Evolutionary conservation across 352 stramenopile species (phyloP).

Genomic region (Pythium brachiatum): DNA sequence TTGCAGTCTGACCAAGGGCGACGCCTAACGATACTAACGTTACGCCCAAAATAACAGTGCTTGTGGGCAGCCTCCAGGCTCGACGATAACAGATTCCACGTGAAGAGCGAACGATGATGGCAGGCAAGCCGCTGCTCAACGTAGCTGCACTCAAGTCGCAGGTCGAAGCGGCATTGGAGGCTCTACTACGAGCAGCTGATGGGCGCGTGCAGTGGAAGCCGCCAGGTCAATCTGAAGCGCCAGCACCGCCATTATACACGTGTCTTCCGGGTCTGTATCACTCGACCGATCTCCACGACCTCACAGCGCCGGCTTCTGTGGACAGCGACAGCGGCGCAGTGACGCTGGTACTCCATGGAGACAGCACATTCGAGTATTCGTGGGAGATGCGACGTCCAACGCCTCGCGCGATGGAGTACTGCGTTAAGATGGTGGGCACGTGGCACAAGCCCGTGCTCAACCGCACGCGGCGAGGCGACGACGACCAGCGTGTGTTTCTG

Average conservation of each 20-base stretch:
- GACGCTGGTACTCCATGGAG: constrained; percentile 58
- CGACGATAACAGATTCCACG: neutral
- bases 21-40: neutral
- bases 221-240: neutral
- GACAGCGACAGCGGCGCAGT: constrained; percentile 8
- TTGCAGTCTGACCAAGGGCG: neutral
- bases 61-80: too few relatives aligned
- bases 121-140: constrained; percentile 30
- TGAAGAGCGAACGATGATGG: constrained; percentile 18
- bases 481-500: constrained; percentile 76
- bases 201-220: constrained; percentile 60
- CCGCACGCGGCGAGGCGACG: constrained; percentile 61
- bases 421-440: constrained; percentile 55
- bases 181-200: constrained; percentile 54
- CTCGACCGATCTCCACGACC: constrained; percentile 11
- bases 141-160: constrained; percentile 38
- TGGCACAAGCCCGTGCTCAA: constrained; percentile 80
- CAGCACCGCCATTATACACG: constrained; percentile 28
- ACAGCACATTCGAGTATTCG: constrained; percentile 81
- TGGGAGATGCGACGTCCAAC: constrained; percentile 60
- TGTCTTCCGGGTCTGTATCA: constrained; percentile 68
- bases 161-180: constrained; percentile 59
- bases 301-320: neutral
- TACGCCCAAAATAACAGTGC: constrained; percentile 5
- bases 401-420: constrained; percentile 64